phyloP scores from a whole-genome alignment of 2,329 filamentous ascomycete genomes.

The Aspergillus phoenicis region DNA sequence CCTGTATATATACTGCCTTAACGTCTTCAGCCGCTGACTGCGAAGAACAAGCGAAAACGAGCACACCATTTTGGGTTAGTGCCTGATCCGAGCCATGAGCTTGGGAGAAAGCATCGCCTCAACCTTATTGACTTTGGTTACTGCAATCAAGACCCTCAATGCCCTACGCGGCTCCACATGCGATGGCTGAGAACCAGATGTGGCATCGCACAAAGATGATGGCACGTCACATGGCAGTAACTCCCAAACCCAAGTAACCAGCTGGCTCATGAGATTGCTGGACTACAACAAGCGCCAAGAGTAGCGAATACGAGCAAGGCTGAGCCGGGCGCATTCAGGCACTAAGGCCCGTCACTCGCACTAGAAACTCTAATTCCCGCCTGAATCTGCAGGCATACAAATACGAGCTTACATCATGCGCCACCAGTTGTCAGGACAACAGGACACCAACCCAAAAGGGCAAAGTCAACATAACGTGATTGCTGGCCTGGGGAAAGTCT shows the following conservation, averaged over 20 bases:
- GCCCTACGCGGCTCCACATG: not conserved
- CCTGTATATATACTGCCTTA: constrained; percentile 5
- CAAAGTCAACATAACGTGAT: constrained; percentile 18
- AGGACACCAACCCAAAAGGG: constrained; percentile 11
- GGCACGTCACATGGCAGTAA: not conserved
- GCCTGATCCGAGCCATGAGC: not conserved
- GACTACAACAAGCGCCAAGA: not conserved
- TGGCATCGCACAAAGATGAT: too few species aligned
- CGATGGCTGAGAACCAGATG: not conserved
- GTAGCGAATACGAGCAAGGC: constrained; percentile 22
- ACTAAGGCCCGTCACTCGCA: not conserved
- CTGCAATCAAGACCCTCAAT: not conserved
- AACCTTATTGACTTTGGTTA: not conserved
- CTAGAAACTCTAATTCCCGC: too few species aligned
- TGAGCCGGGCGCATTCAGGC: constrained; percentile 4
- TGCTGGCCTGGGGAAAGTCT: not conserved
- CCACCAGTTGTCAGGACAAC: constrained; percentile 18
- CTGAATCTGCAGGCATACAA: not conserved
- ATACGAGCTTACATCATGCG: not conserved
- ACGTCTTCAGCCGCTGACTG: not conserved
- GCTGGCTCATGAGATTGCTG: too few species aligned
- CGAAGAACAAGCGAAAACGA: constrained; percentile 28
- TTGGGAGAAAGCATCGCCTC: not conserved
- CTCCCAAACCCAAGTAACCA: not conserved
- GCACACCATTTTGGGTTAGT: constrained; percentile 17